Conservation (phyloP, 2,329 filamentous ascomycete species). For the Leptographium galeiforme region DNA sequence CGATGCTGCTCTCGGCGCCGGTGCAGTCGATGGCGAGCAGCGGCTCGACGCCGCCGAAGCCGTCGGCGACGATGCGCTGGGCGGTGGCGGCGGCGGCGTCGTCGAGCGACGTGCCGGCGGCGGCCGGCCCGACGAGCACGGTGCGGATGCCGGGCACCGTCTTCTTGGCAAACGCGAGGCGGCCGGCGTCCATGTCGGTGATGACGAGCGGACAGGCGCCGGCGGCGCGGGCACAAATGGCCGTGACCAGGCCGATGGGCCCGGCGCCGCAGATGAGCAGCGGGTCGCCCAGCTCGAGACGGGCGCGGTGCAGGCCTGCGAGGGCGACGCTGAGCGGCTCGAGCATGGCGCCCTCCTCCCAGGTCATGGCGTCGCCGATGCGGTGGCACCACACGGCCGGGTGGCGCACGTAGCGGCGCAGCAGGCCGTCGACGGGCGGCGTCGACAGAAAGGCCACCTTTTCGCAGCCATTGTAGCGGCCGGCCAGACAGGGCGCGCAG, state of each 20-base stretch:
- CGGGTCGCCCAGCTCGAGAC: constrained; percentile 70
- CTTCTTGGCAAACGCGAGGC: constrained; percentile 72
- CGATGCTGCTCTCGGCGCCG: constrained; percentile 80
- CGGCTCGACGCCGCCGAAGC: constrained; percentile 69
- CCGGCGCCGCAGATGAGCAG: constrained; percentile 86
- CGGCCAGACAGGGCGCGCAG: constrained; percentile 83
- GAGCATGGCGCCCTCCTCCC: constrained; percentile 78
- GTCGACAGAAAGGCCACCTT: constrained; percentile 78
- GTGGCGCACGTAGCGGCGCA: constrained; percentile 90
- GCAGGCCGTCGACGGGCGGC: constrained; percentile 72
- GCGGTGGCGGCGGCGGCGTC: constrained; percentile 58
- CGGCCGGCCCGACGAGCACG: constrained; percentile 51
- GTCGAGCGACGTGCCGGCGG: constrained; percentile 19
- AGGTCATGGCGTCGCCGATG: constrained; percentile 69
- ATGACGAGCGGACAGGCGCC: constrained; percentile 86
- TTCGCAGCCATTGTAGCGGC: constrained; percentile 91
- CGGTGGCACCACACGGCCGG: constrained; percentile 93
- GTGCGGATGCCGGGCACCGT: constrained; percentile 69
- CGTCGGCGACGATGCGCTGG: constrained; percentile 46
- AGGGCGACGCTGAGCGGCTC: constrained; percentile 85
- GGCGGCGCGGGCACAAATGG: constrained; percentile 72
- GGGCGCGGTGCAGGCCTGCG: constrained; percentile 73
- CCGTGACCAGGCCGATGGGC: constrained; percentile 80
- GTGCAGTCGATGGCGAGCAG: constrained; percentile 83
- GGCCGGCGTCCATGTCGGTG: constrained; percentile 83